phyloP scores from a whole-genome alignment of 2,329 filamentous ascomycete genomes.

The Macroventuria anomochaeta region DNA sequence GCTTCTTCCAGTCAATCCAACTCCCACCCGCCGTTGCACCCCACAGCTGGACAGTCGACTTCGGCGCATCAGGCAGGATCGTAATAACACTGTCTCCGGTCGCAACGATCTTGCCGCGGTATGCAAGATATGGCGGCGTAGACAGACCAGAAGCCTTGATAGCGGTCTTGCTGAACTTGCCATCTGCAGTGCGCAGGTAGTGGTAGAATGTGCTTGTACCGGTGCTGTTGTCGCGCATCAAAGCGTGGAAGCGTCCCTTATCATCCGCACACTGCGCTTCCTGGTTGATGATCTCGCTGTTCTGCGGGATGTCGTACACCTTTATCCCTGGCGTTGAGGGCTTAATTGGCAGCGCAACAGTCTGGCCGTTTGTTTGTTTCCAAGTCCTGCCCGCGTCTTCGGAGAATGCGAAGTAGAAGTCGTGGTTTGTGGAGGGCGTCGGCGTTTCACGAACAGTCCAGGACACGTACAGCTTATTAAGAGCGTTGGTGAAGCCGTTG shows the following conservation, averaged over 20 bases:
- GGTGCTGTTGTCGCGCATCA: slow-evolving; percentile 54
- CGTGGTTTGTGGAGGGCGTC: slow-evolving; percentile 56
- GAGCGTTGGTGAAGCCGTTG: slow-evolving; percentile 54
- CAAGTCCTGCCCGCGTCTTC: slow-evolving; percentile 54
- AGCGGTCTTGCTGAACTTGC: slow-evolving; percentile 41
- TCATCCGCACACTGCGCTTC: slow-evolving; percentile 57
- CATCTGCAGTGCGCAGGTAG: slow-evolving; percentile 37
- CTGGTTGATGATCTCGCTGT: slow-evolving; percentile 58
- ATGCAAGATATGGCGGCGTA: slow-evolving; percentile 41
- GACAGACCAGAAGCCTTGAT: slow-evolving; percentile 40
- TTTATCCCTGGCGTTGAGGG: slow-evolving; percentile 53
- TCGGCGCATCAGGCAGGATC: slow-evolving; percentile 41
- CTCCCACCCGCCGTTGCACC: slow-evolving; percentile 35
- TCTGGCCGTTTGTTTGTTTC: slow-evolving; percentile 49
- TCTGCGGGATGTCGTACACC: slow-evolving; percentile 55
- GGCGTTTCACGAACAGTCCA: slow-evolving; percentile 62
- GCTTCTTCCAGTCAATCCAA: slow-evolving; percentile 41
- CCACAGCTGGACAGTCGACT: slow-evolving; percentile 38
- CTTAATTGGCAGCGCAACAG: slow-evolving; percentile 52
- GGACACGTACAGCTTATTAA: slow-evolving; percentile 51
- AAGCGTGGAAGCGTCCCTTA: slow-evolving; percentile 56
- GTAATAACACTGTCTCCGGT: slow-evolving; percentile 38
- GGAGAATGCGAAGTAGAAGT: slow-evolving; percentile 59
- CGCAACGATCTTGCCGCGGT: slow-evolving; percentile 42
- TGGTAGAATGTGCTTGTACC: slow-evolving; percentile 42